Conservation (phyloP, 1,139 yeast species). For the Lodderomyces orthopsilosis region DNA sequence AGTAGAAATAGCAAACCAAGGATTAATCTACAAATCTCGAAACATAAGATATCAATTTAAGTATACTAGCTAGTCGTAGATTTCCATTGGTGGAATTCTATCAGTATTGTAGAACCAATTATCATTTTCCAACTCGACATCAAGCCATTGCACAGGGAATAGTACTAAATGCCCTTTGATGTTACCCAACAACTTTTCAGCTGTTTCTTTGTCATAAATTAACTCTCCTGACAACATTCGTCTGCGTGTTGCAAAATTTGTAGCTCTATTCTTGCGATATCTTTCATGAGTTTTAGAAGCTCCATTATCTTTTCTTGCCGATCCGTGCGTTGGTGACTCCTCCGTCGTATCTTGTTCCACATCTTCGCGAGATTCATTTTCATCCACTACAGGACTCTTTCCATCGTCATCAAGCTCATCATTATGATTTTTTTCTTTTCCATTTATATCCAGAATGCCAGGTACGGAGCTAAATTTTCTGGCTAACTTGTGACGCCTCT, state of each 20-base stretch:
- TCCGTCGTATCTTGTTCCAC: neutral
- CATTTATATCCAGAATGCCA: conserved; percentile 4
- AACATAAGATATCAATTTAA: neutral
- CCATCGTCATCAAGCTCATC: conserved; percentile 1
- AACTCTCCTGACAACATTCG: conserved; percentile 36
- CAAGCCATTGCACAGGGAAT: conserved; percentile 90
- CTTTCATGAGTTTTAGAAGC: neutral
- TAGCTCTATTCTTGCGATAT: conserved; percentile 26
- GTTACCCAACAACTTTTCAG: conserved; percentile 68
- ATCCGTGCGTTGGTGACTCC: neutral
- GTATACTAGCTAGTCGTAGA: conserved; percentile 57
- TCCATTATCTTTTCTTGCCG: neutral
- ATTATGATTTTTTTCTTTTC: conserved; percentile 5
- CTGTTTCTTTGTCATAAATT: conserved; percentile 72
- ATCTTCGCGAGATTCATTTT: neutral
- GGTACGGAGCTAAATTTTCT: conserved; percentile 11
- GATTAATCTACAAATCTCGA: too few relatives aligned
- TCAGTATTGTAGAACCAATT: conserved; percentile 97
- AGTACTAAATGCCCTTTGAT: conserved; percentile 87
- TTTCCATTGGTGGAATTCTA: conserved; percentile 91
- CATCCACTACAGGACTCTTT: neutral
- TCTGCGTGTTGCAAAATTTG: conserved; percentile 32
- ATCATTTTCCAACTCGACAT: conserved; percentile 79
- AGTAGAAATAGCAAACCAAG: too few relatives aligned
- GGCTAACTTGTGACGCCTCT: conserved; percentile 10